Evolutionary conservation across 2,329 filamentous ascomycete genomes (phyloP).

Genomic region (Pseudogymnoascus sp.): DNA sequence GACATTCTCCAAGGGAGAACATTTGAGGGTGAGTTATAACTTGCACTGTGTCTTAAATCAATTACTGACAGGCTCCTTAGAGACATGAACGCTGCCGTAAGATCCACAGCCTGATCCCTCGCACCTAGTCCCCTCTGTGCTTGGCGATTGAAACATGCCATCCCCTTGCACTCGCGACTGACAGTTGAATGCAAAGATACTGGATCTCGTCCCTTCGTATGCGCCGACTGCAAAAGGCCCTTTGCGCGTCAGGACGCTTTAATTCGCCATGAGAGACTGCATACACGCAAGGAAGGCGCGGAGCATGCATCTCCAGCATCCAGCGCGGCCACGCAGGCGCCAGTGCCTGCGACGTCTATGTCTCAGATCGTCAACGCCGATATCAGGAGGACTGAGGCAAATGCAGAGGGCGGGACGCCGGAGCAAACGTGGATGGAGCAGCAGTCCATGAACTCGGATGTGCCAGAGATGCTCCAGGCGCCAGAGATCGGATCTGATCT

Average conservation of each 20-base stretch:
- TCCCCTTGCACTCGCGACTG: neutral
- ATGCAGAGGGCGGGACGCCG: neutral
- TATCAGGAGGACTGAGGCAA: neutral
- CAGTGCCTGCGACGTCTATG: neutral
- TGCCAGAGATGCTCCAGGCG: conserved; percentile 23
- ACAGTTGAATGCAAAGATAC: conserved; percentile 28
- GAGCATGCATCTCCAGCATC: neutral
- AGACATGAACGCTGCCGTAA: conserved; percentile 38
- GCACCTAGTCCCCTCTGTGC: neutral
- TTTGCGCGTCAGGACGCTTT: conserved; percentile 38
- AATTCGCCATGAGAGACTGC: conserved; percentile 37
- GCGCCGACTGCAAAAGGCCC: conserved; percentile 33
- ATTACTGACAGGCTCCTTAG: conserved; percentile 20
- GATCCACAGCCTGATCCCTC: conserved; percentile 21
- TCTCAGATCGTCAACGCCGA: neutral
- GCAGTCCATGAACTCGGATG: conserved; percentile 17
- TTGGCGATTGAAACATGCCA: neutral
- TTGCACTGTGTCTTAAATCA: conserved; percentile 13
- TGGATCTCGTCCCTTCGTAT: conserved; percentile 35
- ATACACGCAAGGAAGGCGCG: conserved; percentile 24
- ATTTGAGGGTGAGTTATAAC: conserved; percentile 29
- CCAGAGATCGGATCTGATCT: conserved; percentile 34
- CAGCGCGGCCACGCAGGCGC: neutral
- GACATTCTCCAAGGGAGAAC: conserved; percentile 35
- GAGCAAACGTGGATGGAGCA: conserved; percentile 24